Percentiles rank a stretch among this genome's conserved stretches.
These are phyloP conservation scores for Tinospora cordifolia DNA, from an alignment of 164 flowering plant genomes.

Conservation along the genomic window DNA sequence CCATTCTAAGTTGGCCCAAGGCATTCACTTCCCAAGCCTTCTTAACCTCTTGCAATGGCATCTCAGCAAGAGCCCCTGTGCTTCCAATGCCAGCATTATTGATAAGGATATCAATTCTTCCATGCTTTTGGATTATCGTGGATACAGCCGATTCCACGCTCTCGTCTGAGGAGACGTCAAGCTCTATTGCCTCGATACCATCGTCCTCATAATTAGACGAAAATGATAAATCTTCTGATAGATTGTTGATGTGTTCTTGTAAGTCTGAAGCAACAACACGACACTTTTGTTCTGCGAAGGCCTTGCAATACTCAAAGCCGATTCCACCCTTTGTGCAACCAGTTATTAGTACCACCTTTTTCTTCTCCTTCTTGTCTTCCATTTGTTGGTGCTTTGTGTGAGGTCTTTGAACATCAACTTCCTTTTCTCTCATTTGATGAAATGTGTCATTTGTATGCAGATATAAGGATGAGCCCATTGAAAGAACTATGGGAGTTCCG, in stretches of 20 bases:
- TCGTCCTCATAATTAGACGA: too few relatives aligned
- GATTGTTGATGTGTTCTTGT: constrained; percentile 25
- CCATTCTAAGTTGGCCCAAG: constrained; percentile 53
- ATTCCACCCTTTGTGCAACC: constrained; percentile 73
- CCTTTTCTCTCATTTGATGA: neutral
- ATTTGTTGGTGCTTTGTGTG: constrained; percentile 9
- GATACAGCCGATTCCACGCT: constrained; percentile 40
- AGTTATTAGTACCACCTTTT: constrained; percentile 47
- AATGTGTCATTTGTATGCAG: neutral
- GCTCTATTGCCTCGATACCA: constrained; percentile 35
- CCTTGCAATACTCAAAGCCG: constrained; percentile 59
- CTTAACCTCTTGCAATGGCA: constrained; percentile 34
- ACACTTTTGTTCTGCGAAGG: constrained; percentile 52
- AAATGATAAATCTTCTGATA: constrained; percentile 25
- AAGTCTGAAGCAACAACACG: constrained; percentile 49
- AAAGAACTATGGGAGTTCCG: too few relatives aligned
- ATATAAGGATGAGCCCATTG: neutral
- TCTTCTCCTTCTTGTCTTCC: constrained; percentile 18
- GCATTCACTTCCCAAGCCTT: constrained; percentile 59
- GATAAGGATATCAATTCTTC: constrained; percentile 46
- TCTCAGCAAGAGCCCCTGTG: constrained; percentile 58
- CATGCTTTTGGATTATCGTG: constrained; percentile 29
- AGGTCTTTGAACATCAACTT: neutral
- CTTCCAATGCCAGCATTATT: constrained; percentile 67
- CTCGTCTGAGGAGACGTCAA: constrained; percentile 51